A percentile compares a stretch with the other conserved stretches of the same genome.
Evolutionary conservation across 2,329 filamentous ascomycete genomes (phyloP).

Genomic region (Aphanocladium album): DNA sequence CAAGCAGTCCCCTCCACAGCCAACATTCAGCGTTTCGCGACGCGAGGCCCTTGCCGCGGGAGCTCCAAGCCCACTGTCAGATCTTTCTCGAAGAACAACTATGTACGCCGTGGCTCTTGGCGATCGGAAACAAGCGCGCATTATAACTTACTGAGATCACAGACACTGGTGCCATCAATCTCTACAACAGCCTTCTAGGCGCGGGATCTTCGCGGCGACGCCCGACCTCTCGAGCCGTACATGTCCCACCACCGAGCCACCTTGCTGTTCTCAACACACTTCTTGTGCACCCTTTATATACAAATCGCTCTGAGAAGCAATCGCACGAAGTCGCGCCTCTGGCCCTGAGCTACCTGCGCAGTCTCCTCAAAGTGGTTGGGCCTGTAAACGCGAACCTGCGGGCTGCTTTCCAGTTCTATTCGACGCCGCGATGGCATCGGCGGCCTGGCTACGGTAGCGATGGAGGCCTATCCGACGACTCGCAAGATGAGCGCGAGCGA

Average conservation of each 20-base stretch:
- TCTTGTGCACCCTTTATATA: slow-evolving; percentile 74
- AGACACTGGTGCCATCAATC: slow-evolving; percentile 47
- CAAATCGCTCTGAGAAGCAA: slow-evolving; percentile 61
- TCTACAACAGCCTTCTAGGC: slow-evolving; percentile 60
- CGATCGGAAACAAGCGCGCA: not conserved
- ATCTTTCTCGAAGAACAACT: slow-evolving; percentile 73
- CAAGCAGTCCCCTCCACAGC: slow-evolving; percentile 30
- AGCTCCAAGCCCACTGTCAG: slow-evolving; percentile 60
- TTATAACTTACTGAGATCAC: not conserved
- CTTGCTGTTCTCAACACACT: slow-evolving; percentile 75
- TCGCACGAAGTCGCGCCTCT: slow-evolving; percentile 61
- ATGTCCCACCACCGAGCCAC: slow-evolving; percentile 65
- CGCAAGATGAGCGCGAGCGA: slow-evolving; percentile 30
- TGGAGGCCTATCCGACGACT: slow-evolving; percentile 33
- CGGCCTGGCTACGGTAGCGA: slow-evolving; percentile 36
- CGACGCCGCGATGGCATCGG: slow-evolving; percentile 25
- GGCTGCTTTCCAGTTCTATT: slow-evolving; percentile 66
- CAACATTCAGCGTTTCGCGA: slow-evolving; percentile 42
- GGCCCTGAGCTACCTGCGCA: slow-evolving; percentile 65
- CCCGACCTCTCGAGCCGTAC: slow-evolving; percentile 38
- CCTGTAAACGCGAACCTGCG: slow-evolving; percentile 64
- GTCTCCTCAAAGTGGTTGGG: slow-evolving; percentile 60
- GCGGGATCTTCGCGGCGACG: slow-evolving; percentile 39
- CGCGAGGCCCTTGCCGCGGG: slow-evolving; percentile 53
- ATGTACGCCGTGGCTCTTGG: slow-evolving; percentile 39